Evolutionary conservation across 345 rosid species (phyloP).

Genomic region (Citrus maxima): DNA sequence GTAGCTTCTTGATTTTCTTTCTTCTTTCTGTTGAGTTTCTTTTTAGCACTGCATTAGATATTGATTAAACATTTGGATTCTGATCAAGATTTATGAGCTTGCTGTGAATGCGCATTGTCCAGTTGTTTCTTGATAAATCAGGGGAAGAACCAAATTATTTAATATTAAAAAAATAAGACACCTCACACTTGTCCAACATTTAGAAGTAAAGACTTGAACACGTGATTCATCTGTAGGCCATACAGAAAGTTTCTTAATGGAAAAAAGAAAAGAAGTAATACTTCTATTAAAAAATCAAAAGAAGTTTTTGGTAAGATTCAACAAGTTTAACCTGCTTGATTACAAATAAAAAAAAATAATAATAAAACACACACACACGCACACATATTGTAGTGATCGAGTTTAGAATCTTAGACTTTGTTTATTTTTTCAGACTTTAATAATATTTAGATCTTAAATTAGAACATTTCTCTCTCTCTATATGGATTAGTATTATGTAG

Average conservation of each 20-base stretch:
- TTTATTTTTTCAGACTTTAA: too few species aligned
- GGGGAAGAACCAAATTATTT: background rate
- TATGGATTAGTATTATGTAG: too few species aligned
- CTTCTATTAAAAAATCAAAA: too few species aligned
- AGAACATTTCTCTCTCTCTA: background rate
- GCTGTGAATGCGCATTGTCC: background rate
- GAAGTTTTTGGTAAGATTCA: too few species aligned
- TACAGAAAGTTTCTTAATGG: background rate
- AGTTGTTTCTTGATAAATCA: background rate
- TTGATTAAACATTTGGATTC: background rate
- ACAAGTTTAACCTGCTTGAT: too few species aligned
- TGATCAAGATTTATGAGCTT: background rate
- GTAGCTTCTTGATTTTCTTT: background rate
- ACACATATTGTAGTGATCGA: too few species aligned
- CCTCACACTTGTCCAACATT: background rate
- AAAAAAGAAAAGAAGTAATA: too few species aligned
- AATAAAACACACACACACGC: too few species aligned
- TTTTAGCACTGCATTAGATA: too few species aligned
- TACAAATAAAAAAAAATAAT: too few species aligned
- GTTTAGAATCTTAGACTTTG: too few species aligned
- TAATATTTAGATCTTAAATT: too few species aligned
- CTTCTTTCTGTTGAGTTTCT: background rate
- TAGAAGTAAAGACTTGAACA: background rate
- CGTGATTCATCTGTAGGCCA: background rate
- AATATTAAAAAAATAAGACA: background rate